Conservation (phyloP, 192 early-diverging fungal genomes). For the Powellomyces hirtus region DNA sequence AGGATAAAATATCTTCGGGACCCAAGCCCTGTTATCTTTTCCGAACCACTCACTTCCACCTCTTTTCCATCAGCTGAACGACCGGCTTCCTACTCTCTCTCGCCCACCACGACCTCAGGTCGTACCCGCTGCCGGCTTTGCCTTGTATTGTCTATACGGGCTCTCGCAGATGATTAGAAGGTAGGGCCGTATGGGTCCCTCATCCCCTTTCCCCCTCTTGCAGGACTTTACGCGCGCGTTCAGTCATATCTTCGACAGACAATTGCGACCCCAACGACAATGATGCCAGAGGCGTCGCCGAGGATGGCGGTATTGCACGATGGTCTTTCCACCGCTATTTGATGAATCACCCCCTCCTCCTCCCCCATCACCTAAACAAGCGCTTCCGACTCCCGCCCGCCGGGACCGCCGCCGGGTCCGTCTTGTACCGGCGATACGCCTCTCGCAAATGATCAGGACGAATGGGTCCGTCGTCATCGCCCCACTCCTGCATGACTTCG, state of each 20-base stretch:
- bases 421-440: constrained; percentile 75
- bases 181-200: constrained; percentile 69
- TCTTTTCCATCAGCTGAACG: neutral
- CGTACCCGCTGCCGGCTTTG: constrained; percentile 30
- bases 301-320: constrained; percentile 6
- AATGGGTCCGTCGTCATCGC: constrained; percentile 65
- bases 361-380: neutral
- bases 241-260: constrained; percentile 90
- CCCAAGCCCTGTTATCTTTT: no score
- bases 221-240: constrained; percentile 77
- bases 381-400: neutral
- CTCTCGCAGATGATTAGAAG: constrained; percentile 83
- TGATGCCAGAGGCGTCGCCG: constrained; percentile 68
- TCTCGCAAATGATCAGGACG: constrained; percentile 83
- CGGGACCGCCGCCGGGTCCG: constrained; percentile 32
- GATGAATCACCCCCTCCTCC: no score
- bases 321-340: no score
- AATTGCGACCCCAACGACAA: constrained; percentile 87
- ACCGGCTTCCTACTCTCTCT: neutral
- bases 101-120: no score
- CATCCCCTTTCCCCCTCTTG: constrained; percentile 66
- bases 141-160: constrained; percentile 76
- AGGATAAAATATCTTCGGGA: no score
- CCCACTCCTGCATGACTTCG: constrained; percentile 78
- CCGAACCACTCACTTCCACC: no score